Base-by-base conservation (phyloP, 2,329 filamentous ascomycete species). In the Aphanocladium album region DNA sequence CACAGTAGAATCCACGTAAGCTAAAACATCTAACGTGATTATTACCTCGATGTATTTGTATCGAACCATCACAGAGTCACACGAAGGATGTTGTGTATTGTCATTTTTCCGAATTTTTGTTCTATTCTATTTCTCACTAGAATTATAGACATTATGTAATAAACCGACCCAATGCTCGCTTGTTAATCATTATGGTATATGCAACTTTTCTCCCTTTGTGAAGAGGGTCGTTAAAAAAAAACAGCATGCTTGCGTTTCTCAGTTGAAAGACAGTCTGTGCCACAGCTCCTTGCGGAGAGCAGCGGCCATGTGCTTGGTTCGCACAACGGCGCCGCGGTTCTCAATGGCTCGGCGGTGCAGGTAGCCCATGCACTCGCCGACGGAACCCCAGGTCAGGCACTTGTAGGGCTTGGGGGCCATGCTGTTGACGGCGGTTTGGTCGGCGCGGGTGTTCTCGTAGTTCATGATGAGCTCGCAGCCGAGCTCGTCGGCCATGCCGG, bases 401-500 rank as follows among this genome's bases (percentile, higher is more conserved):
- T 65, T 65, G 63, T 64, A 65, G n/a, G 64, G 59, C 59, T 56
- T 57, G 52, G 83, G 81, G 14, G 69, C 63, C 27, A 84, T 78
- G 35, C n/a, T 35, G 25, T 61, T 57, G 59, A 45, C 45, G 14
- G 59, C 59, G 35, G 59, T 21, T 46, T 57, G 51, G 52, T 61
- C 59, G 45, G 59, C 59, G 33, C 27, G 59, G n/a, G 59, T 57
- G 45, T 30, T 57, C 25, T 61, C 62, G 35, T 55, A 62, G 25
- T 56, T 59, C 41, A 47, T 45, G 16, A 82, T 70, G 23, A 85
- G 72, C 68, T 81, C 79, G 68, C 81, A 84, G 68, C 86, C 89
- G 41, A 96, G 84, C 69, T 96, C 91, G 67, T 96, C 91, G 1
- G 91, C 91, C 91, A 96, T 96, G 37, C 91, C 91, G 76, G 91